Conservation (phyloP, 208 protist species). For the Balamuthia mandrillaris region DNA sequence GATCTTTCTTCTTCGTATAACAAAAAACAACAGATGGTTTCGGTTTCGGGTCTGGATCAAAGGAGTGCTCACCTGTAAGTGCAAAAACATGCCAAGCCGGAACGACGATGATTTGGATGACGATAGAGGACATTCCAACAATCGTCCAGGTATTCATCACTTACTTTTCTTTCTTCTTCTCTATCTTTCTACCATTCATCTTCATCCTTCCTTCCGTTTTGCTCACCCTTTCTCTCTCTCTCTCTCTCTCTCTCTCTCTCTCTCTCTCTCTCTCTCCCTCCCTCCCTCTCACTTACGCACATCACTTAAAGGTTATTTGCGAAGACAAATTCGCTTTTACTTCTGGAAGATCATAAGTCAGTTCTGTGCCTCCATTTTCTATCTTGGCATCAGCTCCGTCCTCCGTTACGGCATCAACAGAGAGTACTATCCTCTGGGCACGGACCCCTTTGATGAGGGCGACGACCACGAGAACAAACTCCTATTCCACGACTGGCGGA, state of each 20-base stretch:
- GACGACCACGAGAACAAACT: background rate
- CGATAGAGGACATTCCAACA: conserved; percentile 48
- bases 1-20: no score
- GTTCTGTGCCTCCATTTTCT: conserved; percentile 27
- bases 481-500: background rate
- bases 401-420: conserved; percentile 43
- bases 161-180: background rate
- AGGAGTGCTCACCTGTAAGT: no score
- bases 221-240: background rate
- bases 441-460: background rate
- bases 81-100: conserved; percentile 7
- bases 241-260: background rate
- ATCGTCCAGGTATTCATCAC: conserved; percentile 17
- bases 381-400: conserved; percentile 27
- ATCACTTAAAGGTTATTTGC: conserved; percentile 21
- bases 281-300: background rate
- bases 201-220: background rate
- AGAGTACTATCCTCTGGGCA: background rate
- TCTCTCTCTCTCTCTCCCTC: background rate
- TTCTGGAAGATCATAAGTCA: conserved; percentile 37
- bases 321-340: conserved; percentile 44
- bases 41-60: no score
- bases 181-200: background rate
- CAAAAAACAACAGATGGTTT: no score
- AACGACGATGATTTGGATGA: conserved; percentile 26